Evolutionary conservation across 306 rosid genomes (phyloP), one percentile per base, ranked within the genome.

Genomic region (Begonia fuchsioides): DNA sequence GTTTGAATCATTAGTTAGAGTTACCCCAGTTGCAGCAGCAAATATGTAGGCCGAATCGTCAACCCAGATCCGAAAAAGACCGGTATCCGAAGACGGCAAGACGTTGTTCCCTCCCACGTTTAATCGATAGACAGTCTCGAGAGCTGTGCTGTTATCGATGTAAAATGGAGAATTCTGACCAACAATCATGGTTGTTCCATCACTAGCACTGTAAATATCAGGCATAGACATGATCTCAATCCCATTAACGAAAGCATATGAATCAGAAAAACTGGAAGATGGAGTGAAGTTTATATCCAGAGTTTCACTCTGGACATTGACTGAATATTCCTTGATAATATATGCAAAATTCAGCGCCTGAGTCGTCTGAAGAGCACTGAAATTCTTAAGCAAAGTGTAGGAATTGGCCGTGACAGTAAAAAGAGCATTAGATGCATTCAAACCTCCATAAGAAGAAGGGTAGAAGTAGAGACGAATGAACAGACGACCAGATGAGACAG

Each of bases 31-130:
- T n/a, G 19, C 80, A 11, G 96, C 82, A 53, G 90, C 87, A 51
- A 13, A 79, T 12, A 86, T 32, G 68, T 43, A 82, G 11, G 38
- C 57, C 16, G 65, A 8, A 51, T 86, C 94, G 67, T 77, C 87
- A 32, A 39, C 44, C 96, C 96, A 86, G 13, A 78, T 57, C 80
- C 96, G 79, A 38, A 67, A 80, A 69, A 86, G 52, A 47, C 92
- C 96, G 0, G 94, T 82, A 72, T 86, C 96, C 0, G 51, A 60
- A 6, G 79, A 65, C 0, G 94, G 86, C 3, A 88, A 72, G 39
- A 86, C 82, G 68, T 72, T 79, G 49, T 77, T 79, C 26, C 96
- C 96, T 10, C 96, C 96, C 19, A 82, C 84, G 50, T 86, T 86
- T 39, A 82, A 39, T 64, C 94, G 54, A 60, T 79, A 79, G 13